phyloP scores from a whole-genome alignment of 768 basidiomycete species.

The Podaxis pistillaris region DNA sequence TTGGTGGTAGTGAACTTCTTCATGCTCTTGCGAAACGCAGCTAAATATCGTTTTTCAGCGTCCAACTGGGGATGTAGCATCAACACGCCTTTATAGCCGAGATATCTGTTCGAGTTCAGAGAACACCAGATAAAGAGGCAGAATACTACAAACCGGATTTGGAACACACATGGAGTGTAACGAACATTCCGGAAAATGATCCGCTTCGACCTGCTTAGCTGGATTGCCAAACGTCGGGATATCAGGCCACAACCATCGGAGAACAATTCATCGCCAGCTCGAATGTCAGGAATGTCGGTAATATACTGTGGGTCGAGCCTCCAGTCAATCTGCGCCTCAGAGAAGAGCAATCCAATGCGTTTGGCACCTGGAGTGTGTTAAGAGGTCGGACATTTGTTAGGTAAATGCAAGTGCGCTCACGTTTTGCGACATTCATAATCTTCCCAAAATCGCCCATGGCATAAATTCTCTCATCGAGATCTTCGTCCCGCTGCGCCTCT shows the following conservation, averaged over 20 bases:
- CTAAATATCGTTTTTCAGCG: slow-evolving; percentile 40
- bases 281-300: slow-evolving; percentile 60
- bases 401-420: slow-evolving; percentile 26
- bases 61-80: slow-evolving; percentile 66
- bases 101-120: slow-evolving; percentile 40
- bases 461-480: slow-evolving; percentile 60
- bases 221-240: slow-evolving; percentile 46
- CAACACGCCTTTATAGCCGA: slow-evolving; percentile 72
- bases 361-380: slow-evolving; percentile 50
- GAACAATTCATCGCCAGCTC: slow-evolving; percentile 54
- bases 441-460: slow-evolving; percentile 53
- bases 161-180: slow-evolving; percentile 62
- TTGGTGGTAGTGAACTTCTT: slow-evolving; percentile 61
- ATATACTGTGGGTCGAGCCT: slow-evolving; percentile 46
- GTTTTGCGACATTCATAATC: slow-evolving; percentile 66
- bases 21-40: slow-evolving; percentile 67
- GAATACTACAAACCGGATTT: slow-evolving; percentile 47
- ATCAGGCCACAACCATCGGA: slow-evolving; percentile 73
- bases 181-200: slow-evolving; percentile 53
- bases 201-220: slow-evolving; percentile 51
- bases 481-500: slow-evolving; percentile 48
- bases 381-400: neutral
- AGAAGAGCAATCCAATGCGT: slow-evolving; percentile 66
- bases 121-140: neutral
- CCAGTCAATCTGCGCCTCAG: slow-evolving; percentile 60